Base-by-base conservation (phyloP, 345 rosid genomes). In the Eucalyptus fibrosa region DNA sequence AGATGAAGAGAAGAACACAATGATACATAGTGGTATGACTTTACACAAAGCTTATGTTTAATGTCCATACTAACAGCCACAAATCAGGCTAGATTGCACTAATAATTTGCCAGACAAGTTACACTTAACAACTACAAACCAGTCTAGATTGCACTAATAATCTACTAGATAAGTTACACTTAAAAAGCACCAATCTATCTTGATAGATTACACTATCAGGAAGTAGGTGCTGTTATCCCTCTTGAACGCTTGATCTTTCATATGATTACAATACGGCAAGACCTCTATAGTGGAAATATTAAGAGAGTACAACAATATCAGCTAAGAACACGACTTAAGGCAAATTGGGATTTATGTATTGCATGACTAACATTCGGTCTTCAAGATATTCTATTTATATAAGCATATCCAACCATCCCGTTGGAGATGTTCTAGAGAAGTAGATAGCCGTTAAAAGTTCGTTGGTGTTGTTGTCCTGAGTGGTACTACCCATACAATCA, bases 341-440 rank as follows among this genome's bases (percentile, higher is more conserved):
- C 30, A 56, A 11, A 56, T 56, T 23, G 9, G 13, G 62, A 23
- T 56, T 56, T 23, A 21, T 56, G 4, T 56, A 56, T 56, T 56
- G 30, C 30, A 8, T 19, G 62, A 23, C 62, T 24, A 10, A 56
- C 62, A 24, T 0, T 56, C 28, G 62, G 62, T 10, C 62, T 5
- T 9, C 12, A 56, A 56, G 62, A 56, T 56, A 23, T 56, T 56
- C 62, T 56, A 18, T 24, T 56, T 56, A 24, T 56, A 56, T 56
- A 24, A 24, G 12, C 28, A 56, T 56, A 5, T 56, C 28, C 28
- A 23, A 56, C 12, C 12, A 1, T 1, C 0, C 0, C 0, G 30
- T 23, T 56, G 62, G 62, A 56, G 0, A 56, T 56, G 62, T 23
- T 56, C 26, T 5, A 6, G 62, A 56, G 62, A 23, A 56, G 62